Percentiles rank a stretch among this genome's conserved stretches.
Conservation (phyloP, 2,329 filamentous ascomycete genomes). For the Bertia moriformis region DNA sequence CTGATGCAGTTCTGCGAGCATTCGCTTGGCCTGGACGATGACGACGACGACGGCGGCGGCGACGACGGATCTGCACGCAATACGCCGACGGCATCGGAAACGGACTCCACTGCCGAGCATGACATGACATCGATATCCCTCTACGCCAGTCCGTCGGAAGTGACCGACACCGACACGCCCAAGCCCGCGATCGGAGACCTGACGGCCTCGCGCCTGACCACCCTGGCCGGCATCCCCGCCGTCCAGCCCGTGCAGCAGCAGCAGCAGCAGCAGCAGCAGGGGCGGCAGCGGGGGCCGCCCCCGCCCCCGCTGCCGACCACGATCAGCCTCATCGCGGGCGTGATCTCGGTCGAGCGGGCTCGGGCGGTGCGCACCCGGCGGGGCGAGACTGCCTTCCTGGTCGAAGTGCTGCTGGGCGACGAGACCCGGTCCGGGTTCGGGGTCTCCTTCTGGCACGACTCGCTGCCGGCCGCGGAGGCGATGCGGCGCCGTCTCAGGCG, state of each 20-base stretch:
- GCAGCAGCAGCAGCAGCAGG: too few species aligned
- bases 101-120: too few species aligned
- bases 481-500: slow-evolving; percentile 34
- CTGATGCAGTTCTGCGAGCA: not conserved
- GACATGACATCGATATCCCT: too few species aligned
- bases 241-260: not conserved
- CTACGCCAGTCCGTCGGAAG: too few species aligned
- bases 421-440: slow-evolving; percentile 70
- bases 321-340: slow-evolving; percentile 63
- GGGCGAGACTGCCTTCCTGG: slow-evolving; percentile 45
- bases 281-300: too few species aligned
- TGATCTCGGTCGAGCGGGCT: slow-evolving; percentile 58
- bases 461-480: slow-evolving; percentile 14
- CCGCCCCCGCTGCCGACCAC: not conserved
- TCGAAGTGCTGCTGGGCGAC: slow-evolving; percentile 72
- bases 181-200: not conserved
- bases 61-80: too few species aligned
- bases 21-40: not conserved
- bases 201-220: not conserved
- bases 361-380: slow-evolving; percentile 55
- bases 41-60: too few species aligned
- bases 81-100: too few species aligned
- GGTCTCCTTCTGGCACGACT: slow-evolving; percentile 68
- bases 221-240: not conserved
- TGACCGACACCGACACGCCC: not conserved